phyloP scores from a whole-genome alignment of 169 alveolate species.

The Plasmodium knowlesi region DNA sequence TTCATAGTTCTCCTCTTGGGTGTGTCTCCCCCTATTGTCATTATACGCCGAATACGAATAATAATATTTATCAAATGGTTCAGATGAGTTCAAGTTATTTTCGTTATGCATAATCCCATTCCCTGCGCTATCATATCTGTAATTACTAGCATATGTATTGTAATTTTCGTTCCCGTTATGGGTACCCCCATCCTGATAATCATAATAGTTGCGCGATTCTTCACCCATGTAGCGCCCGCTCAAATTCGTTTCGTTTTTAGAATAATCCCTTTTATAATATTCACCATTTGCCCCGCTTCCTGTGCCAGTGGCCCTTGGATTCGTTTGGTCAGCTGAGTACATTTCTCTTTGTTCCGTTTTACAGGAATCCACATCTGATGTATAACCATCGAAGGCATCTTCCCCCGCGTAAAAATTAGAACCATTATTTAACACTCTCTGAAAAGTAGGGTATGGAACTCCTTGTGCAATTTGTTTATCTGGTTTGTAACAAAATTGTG shows the following conservation, averaged over 20 bases:
- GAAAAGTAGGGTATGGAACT: neutral
- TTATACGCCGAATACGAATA: slow-evolving; percentile 63
- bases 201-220: slow-evolving; percentile 8
- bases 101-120: slow-evolving; percentile 7
- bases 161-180: neutral
- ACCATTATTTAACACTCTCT: neutral
- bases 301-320: neutral
- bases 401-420: slow-evolving; percentile 20
- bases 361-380: neutral
- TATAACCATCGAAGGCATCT: neutral
- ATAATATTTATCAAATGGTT: slow-evolving; percentile 32
- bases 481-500: slow-evolving; percentile 67
- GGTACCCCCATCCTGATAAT: neutral
- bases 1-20: slow-evolving; percentile 3
- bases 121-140: neutral
- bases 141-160: slow-evolving; percentile 8
- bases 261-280: slow-evolving; percentile 8
- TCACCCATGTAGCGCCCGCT: neutral
- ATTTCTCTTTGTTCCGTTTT: slow-evolving; percentile 1
- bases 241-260: neutral
- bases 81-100: neutral
- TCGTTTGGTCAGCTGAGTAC: neutral
- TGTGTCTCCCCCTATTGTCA: neutral
- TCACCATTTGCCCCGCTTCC: neutral
- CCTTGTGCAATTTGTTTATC: slow-evolving; percentile 5